Percentiles rank a stretch among this genome's conserved stretches.
Conservation (phyloP, 805 yeast species). For the Ogataea trehalophila region DNA sequence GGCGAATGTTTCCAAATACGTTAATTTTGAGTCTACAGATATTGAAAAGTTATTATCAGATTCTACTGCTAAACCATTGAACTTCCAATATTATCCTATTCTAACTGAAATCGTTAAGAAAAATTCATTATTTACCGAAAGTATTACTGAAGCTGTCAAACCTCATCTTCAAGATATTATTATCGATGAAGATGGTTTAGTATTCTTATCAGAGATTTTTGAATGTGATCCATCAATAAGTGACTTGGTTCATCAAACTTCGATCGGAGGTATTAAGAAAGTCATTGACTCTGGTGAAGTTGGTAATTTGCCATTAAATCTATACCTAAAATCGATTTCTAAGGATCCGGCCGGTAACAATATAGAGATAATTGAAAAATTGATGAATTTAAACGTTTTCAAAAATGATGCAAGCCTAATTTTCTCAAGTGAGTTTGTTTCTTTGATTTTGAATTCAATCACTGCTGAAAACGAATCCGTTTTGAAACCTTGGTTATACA, state of each 20-base stretch:
- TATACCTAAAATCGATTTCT: constrained; percentile 10
- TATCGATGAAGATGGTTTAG: constrained; percentile 3
- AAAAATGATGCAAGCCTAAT: constrained; percentile 27
- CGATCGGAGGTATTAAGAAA: constrained; percentile 6
- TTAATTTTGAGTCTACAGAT: not conserved
- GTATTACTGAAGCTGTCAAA: not conserved
- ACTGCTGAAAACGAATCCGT: constrained; percentile 20
- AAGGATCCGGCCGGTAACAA: not conserved
- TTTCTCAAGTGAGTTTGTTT: constrained; percentile 23
- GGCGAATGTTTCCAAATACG: not conserved
- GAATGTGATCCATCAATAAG: not conserved
- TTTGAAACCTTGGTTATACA: constrained; percentile 49
- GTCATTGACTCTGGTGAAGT: constrained; percentile 1
- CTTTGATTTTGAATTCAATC: constrained; percentile 3
- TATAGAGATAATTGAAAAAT: constrained; percentile 4
- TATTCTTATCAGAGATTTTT: constrained; percentile 2
- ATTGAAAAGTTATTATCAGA: too few species aligned
- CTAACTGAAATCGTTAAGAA: not conserved
- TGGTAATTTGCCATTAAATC: constrained; percentile 5
- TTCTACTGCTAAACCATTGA: too few species aligned
- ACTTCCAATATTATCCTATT: not conserved
- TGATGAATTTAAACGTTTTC: constrained; percentile 26
- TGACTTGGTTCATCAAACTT: not conserved
- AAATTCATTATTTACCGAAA: not conserved
- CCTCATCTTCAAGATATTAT: not conserved